phyloP scores from a whole-genome alignment of 202 grass and related monocot species.

The Thinopyrum obtusiflorum region DNA sequence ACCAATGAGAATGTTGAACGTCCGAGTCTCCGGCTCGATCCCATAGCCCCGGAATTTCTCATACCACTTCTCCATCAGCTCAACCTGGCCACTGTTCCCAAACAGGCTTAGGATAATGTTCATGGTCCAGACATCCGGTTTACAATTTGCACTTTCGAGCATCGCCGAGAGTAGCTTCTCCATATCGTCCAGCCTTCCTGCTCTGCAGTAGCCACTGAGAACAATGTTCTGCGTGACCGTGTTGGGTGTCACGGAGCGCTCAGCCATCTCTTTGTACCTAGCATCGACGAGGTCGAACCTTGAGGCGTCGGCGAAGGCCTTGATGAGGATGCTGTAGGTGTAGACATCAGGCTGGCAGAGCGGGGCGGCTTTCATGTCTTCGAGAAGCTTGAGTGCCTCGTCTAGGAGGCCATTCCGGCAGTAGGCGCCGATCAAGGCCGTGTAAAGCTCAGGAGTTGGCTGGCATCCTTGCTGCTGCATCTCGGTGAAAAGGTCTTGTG shows the following conservation, averaged over 20 bases:
- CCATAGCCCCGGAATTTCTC: conserved; percentile 85
- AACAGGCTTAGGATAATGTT: conserved; percentile 91
- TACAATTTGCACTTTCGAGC: conserved; percentile 55
- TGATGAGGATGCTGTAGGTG: conserved; percentile 82
- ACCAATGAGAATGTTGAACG: conserved; percentile 89
- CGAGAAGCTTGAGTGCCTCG: conserved; percentile 58
- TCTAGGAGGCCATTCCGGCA: conserved; percentile 60
- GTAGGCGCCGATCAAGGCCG: conserved; percentile 67
- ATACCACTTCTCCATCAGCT: conserved; percentile 90
- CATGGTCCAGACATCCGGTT: conserved; percentile 96
- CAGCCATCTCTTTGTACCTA: conserved; percentile 74
- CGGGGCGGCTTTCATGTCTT: conserved; percentile 62
- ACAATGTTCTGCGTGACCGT: conserved; percentile 86
- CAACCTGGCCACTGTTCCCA: conserved; percentile 67
- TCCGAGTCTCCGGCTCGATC: conserved; percentile 81
- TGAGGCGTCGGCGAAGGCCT: conserved; percentile 56
- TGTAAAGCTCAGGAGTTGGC: conserved; percentile 67
- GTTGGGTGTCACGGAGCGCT: conserved; percentile 58
- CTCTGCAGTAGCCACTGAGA: conserved; percentile 78
- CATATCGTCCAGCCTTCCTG: conserved; percentile 77
- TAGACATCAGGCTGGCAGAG: conserved; percentile 81
- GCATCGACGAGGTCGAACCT: conserved; percentile 65
- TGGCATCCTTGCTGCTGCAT: conserved; percentile 64
- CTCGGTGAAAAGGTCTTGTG: conserved; percentile 56
- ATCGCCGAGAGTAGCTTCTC: conserved; percentile 68